A percentile compares a stretch with the other conserved stretches of the same genome.
phyloP scores from a whole-genome alignment of 2,329 filamentous ascomycete species.

The Fusarium piperis region DNA sequence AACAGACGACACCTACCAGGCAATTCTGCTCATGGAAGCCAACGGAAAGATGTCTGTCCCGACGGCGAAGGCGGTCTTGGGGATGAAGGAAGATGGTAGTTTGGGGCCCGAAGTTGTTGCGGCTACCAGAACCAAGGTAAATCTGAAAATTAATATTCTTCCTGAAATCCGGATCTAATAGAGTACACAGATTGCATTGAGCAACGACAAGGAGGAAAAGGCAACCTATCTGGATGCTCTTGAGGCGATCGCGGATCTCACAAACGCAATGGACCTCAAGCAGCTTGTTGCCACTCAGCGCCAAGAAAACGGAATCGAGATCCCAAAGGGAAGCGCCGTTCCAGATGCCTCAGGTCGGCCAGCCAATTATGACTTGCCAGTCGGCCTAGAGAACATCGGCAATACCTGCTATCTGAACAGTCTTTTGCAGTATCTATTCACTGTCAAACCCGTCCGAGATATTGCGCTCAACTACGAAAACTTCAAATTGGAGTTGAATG shows the following conservation, averaged over 20 bases:
- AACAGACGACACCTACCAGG: constrained; percentile 48
- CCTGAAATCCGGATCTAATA: constrained; percentile 15
- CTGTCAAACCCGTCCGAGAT: constrained; percentile 81
- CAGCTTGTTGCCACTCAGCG: constrained; percentile 41
- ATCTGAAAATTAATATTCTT: neutral
- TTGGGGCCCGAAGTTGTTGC: constrained; percentile 42
- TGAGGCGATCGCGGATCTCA: constrained; percentile 48
- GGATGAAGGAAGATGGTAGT: constrained; percentile 33
- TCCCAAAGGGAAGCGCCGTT: constrained; percentile 5
- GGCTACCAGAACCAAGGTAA: constrained; percentile 44
- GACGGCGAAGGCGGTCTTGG: constrained; percentile 47
- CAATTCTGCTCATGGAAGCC: constrained; percentile 47
- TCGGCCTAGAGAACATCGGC: constrained; percentile 91
- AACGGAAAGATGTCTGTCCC: constrained; percentile 49
- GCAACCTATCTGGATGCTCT: constrained; percentile 48
- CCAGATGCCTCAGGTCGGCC: constrained; percentile 5
- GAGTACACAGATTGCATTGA: constrained; percentile 38
- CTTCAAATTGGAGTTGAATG: constrained; percentile 73
- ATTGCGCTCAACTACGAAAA: constrained; percentile 81
- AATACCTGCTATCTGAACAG: constrained; percentile 99
- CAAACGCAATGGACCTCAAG: constrained; percentile 42
- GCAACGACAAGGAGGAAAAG: constrained; percentile 43
- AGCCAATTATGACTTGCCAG: constrained; percentile 69
- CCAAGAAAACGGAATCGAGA: constrained; percentile 37
- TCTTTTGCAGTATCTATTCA: constrained; percentile 94